Base-by-base conservation (phyloP, 768 basidiomycete genomes). In the Hemileccinum rubropunctum region DNA sequence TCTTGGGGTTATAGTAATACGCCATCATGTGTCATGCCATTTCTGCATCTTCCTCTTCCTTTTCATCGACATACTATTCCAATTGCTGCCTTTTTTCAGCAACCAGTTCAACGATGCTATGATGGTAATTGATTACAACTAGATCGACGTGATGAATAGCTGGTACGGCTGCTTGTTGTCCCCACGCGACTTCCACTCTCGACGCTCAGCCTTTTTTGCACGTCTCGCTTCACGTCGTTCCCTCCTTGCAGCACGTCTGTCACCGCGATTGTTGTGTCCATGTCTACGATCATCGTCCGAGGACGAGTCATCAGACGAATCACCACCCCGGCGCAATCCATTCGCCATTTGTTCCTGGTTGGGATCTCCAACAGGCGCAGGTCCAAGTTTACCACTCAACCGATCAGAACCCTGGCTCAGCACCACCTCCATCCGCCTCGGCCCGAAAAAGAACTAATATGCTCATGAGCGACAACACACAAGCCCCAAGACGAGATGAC, bases 361-460 rank as follows among this genome's bases (percentile, higher is more conserved):
- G 1, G 61, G 52, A 15, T 68, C 61, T 1, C 42, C 51, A 1
- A 53, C 18, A 7, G 65, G 64, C 23, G 62, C 65, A 12, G 35
- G 30, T 1, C 67, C 65, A 6, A 58, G 0, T 11, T 45, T 45
- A 0, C 67, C 67, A 2, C 67, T 67, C 50, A 67, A 34, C n/a
- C 67, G 58, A 45, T 67, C 59, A 6, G 61, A 49, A 3, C 51
- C 65, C 46, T 69, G 67, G 20, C 65, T 59, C 0, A 80, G 66
- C 48, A 71, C 63, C 27, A 71, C 68, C n/a, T 77, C 70, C 54
- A 80, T 69, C 51, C 61, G 54, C 12, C 78, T 72, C 12, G 72
- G 74, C 37, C 71, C 69, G 49, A 80, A 80, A 67, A 78, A 80
- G 63, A 72, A 68, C 78, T 79, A 39, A 40, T 15, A 40, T 32